Evolutionary conservation across 2,329 filamentous ascomycete genomes (phyloP), one percentile per base, ranked within the genome.

Genomic region (Diaporthe capsici): DNA sequence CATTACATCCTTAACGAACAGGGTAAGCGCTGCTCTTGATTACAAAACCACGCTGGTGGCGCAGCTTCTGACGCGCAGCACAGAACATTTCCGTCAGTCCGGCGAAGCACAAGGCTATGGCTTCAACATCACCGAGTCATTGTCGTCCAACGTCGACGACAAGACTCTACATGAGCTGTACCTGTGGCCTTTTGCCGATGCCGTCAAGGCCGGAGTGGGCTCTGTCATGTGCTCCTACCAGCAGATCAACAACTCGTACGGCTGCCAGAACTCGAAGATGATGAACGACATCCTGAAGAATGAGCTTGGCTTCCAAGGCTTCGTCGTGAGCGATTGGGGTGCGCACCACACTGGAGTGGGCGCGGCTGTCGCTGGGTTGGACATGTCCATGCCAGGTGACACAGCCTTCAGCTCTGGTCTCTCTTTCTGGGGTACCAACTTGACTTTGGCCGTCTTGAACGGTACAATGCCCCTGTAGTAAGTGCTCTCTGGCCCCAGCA

Each of bases 311-410:
- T 93, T 93, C 84, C 91, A 92, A 78, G 92, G 92, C 0, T 92
- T 92, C 78, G 88, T 93, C 55, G 88, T 91, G 86, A 87, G 86
- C 51, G 92, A 84, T 60, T 85, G 83, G 83, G 87, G 90, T 78
- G 94, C 93, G 6, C 93, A 95, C 80, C 93, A 96, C 80, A 87
- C 91, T 4, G 93, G 93, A 77, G 92, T 90, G 7, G 85, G 89
- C 34, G 89, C 88, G 49, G 93, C 94, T 7, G 87, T 91, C 39
- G 86, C 91, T 37, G 90, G 89, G 49, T 92, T 94, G 3, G 95
- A 97, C 83, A 95, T 97, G 94, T 89, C 90, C n/a, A 97, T 97
- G 95, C 94, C 94, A 1, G 94, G 95, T 73, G 96, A 98, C 82
- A 94, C 94, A 1, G 78, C 85, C 28, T 98, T 98, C 85, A 91